Conservation (phyloP, 2,329 filamentous ascomycete species). For the Colletotrichum destructivum region DNA sequence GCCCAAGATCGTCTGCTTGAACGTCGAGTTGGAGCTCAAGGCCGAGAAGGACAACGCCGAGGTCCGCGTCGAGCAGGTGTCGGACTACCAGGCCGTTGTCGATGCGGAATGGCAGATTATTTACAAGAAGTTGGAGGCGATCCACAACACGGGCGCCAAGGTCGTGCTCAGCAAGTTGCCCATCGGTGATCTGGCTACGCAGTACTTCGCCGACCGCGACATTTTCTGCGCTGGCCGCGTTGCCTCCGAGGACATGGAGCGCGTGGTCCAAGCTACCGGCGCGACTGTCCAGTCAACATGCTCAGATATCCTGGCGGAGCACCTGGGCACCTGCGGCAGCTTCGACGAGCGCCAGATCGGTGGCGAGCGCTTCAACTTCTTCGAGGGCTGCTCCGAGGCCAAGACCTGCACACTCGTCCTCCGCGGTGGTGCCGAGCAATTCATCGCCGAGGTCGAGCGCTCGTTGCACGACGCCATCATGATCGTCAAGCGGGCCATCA, state of each 20-base stretch:
- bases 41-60: conserved; percentile 99
- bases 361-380: conserved; percentile 98
- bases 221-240: conserved; percentile 98
- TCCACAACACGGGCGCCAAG: conserved; percentile 95
- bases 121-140: conserved; percentile 97
- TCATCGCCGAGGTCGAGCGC: conserved; percentile 98
- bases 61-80: conserved; percentile 97
- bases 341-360: conserved; percentile 99
- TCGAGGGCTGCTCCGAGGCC: conserved; percentile 93
- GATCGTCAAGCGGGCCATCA: conserved; percentile 98
- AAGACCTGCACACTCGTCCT: conserved; percentile 98
- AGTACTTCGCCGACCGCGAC: conserved; percentile 98
- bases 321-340: conserved; percentile 89
- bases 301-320: conserved; percentile 90
- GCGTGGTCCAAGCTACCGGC: conserved; percentile 94
- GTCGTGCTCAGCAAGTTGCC: conserved; percentile 97
- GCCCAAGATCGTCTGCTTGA: conserved; percentile 97
- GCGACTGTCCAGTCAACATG: conserved; percentile 95
- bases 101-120: conserved; percentile 99
- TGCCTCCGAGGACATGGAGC: conserved; percentile 91
- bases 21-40: conserved; percentile 98
- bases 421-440: conserved; percentile 96
- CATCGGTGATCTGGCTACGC: conserved; percentile 96
- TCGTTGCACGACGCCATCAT: conserved; percentile 99
- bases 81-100: conserved; percentile 99